Evolutionary conservation across 805 yeast species (phyloP).

Genomic region (Candida germanica): DNA sequence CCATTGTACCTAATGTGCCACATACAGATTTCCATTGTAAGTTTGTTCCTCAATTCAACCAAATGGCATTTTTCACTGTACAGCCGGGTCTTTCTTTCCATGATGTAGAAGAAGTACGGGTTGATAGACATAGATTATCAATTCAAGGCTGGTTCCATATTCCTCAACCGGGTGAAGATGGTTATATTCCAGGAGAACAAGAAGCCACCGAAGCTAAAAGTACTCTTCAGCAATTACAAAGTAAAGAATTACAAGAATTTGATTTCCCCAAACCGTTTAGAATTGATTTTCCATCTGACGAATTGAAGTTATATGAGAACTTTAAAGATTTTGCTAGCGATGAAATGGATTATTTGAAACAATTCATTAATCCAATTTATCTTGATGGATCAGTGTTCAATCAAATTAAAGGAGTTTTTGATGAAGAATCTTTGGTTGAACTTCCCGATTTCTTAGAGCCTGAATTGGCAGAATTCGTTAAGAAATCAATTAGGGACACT

Average conservation of each 20-base stretch:
- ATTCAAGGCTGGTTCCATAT: constrained; percentile 99
- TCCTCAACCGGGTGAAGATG: constrained; percentile 90
- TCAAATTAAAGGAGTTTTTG: constrained; percentile 50
- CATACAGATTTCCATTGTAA: constrained; percentile 65
- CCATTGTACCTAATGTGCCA: constrained; percentile 87
- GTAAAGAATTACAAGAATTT: constrained; percentile 69
- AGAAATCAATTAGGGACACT: constrained; percentile 39
- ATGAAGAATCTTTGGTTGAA: constrained; percentile 67
- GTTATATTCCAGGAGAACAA: constrained; percentile 79
- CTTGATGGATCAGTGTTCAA: constrained; percentile 33
- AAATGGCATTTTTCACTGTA: constrained; percentile 91
- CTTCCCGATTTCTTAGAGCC: constrained; percentile 60
- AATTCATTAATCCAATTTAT: constrained; percentile 57
- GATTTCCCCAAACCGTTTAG: constrained; percentile 74
- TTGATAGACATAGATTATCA: constrained; percentile 83
- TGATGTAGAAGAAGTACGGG: constrained; percentile 95
- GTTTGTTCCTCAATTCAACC: constrained; percentile 91
- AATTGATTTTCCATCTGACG: constrained; percentile 38
- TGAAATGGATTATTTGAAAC: constrained; percentile 49
- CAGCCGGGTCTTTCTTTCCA: constrained; percentile 97
- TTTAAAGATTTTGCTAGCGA: constrained; percentile 17
- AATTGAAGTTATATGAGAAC: constrained; percentile 26
- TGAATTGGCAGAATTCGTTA: constrained; percentile 34
- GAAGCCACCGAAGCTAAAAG: constrained; percentile 70
- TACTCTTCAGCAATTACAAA: constrained; percentile 76